Evolutionary conservation across 2,329 filamentous ascomycete genomes (phyloP), one percentile per base, ranked within the genome.

Genomic region (Curvularia lunata): DNA sequence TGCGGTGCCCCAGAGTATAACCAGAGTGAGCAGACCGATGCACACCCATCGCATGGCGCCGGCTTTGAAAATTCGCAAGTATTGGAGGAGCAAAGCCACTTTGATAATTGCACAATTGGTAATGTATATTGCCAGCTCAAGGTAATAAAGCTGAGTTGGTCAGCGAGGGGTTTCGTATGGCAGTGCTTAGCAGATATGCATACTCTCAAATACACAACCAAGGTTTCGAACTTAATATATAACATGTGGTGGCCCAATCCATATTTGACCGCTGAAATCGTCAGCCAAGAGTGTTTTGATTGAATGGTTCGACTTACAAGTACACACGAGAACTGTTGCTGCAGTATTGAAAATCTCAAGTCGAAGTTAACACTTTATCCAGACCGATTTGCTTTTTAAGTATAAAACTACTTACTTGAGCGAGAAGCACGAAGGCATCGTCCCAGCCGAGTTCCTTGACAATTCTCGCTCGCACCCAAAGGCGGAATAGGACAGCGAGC

Each of bases 381-480:
- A 28, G 5, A 10, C 13, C 21, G 7, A 16, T 18, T 16, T 18
- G 16, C 34, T n/a, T 37, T 37, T 3, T 5, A 2, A n/a, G 12
- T 4, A 27, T 9, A 12, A 13, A 27, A 16, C 5, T 34, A 52
- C 71, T 28, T 68, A 75, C 73, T 37, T 61, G 63, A 23, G 73
- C 65, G 23, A 75, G 13, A 2, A 72, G 21, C 1, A 77, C 69
- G 13, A 75, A 70, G 3, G 66, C 52, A 54, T 77, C 75, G 52
- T 77, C 75, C 68, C 70, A 75, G n/a, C 75, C 72, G 4, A 72
- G 62, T 49, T 75, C 68, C n/a, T 63, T 67, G 19, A 75, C 58
- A 4, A 75, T 42, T 13, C 51, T 62, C 21, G 73, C 47, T 3
- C 73, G 67, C 12, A 72, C 69, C 59, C 63, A 75, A 1, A 75